Percentiles rank a stretch among this genome's conserved stretches.
phyloP scores from a whole-genome alignment of 805 yeast species.

The Candida quercuum region DNA sequence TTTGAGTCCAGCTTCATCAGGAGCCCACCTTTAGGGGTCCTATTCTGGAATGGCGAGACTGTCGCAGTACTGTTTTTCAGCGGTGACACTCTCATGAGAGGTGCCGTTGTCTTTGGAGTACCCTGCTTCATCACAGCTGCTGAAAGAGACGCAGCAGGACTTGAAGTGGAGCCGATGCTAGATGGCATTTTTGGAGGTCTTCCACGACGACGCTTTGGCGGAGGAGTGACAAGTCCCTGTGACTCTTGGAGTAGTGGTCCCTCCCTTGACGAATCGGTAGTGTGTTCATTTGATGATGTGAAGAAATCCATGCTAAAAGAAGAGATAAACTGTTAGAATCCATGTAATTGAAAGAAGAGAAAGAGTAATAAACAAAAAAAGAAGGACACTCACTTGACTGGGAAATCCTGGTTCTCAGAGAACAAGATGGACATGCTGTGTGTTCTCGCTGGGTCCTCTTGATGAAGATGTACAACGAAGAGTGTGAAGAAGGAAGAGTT shows the following conservation, averaged over 20 bases:
- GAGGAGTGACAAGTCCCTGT: constrained; percentile 10
- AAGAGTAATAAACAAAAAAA: not conserved
- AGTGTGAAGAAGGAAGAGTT: not conserved
- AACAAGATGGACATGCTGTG: not conserved
- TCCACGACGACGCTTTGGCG: constrained; percentile 26
- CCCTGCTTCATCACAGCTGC: constrained; percentile 25
- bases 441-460: too few relatives aligned
- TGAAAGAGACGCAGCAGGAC: constrained; percentile 22
- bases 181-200: constrained; percentile 20
- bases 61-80: constrained; percentile 1
- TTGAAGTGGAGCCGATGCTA: constrained; percentile 3
- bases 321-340: not conserved
- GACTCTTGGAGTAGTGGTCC: not conserved
- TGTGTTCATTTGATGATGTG: not conserved
- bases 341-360: not conserved
- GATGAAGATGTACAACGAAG: not conserved
- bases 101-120: constrained; percentile 22
- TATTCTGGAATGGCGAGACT: constrained; percentile 15
- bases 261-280: not conserved
- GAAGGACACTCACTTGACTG: not conserved
- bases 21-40: constrained; percentile 23
- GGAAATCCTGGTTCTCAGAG: not conserved
- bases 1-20: constrained; percentile 13
- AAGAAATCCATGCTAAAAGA: not conserved
- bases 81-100: constrained; percentile 26